phyloP scores from a whole-genome alignment of 1,139 yeast species.

The Debaryomyces subglobosus region DNA sequence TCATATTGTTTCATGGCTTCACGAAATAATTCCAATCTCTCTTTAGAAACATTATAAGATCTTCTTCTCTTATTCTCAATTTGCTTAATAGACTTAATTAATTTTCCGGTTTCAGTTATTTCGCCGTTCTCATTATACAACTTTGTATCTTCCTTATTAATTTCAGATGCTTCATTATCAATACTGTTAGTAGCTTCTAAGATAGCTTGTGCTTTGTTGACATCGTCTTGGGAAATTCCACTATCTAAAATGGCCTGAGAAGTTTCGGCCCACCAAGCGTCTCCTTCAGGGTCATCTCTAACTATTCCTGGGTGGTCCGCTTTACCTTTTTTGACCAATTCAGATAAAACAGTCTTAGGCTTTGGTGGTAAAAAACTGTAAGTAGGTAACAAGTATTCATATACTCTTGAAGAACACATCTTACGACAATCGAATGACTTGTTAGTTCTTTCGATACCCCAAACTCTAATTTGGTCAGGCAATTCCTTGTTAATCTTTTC shows the following conservation, averaged over 20 bases:
- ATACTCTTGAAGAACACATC: conserved; percentile 91
- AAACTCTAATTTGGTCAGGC: conserved; percentile 85
- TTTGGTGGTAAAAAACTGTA: conserved; percentile 90
- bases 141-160: conserved; percentile 23
- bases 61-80: conserved; percentile 73
- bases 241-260: conserved; percentile 42
- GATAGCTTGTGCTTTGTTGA: conserved; percentile 23
- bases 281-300: conserved; percentile 69
- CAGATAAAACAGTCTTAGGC: conserved; percentile 66
- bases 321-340: conserved; percentile 58
- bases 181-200: conserved; percentile 15
- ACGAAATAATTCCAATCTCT: conserved; percentile 64
- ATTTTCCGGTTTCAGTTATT: conserved; percentile 42
- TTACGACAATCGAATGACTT: conserved; percentile 93
- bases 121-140: conserved; percentile 37
- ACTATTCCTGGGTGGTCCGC: conserved; percentile 59
- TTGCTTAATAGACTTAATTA: conserved; percentile 60
- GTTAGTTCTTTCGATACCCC: conserved; percentile 92
- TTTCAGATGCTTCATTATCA: conserved; percentile 26
- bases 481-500: conserved; percentile 70
- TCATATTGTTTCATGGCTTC: conserved; percentile 71
- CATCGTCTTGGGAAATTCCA: conserved; percentile 54
- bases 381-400: conserved; percentile 91
- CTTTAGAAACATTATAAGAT: conserved; percentile 63
- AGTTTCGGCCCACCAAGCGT: conserved; percentile 69